phyloP scores from a whole-genome alignment of 352 stramenopile species.

The Sclerospora graminicola region DNA sequence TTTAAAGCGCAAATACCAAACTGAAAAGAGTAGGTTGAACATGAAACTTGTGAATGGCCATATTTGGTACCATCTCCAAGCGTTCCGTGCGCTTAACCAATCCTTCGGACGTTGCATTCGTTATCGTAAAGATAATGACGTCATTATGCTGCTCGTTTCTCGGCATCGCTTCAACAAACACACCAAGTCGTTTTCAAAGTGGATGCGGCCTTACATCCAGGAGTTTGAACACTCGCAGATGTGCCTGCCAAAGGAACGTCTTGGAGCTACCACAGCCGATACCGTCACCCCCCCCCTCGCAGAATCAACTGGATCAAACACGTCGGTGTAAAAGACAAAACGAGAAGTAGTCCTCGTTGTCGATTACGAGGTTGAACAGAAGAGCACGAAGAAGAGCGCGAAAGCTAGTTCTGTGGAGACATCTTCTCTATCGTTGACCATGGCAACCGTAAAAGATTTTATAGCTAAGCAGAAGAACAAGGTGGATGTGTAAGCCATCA shows the following conservation, averaged over 20 bases:
- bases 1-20: slow-evolving; percentile 76
- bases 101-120: slow-evolving; percentile 97
- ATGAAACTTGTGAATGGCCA: slow-evolving; percentile 53
- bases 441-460: slow-evolving; percentile 23
- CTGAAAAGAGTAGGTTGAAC: slow-evolving; percentile 55
- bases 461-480: slow-evolving; percentile 19
- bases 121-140: slow-evolving; percentile 94
- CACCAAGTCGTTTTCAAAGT: too few species aligned
- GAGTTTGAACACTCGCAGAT: slow-evolving; percentile 61
- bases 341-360: slow-evolving; percentile 13
- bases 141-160: slow-evolving; percentile 94
- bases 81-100: slow-evolving; percentile 98
- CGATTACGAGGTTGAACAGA: slow-evolving; percentile 20
- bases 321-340: slow-evolving; percentile 8
- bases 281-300: slow-evolving; percentile 1
- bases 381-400: slow-evolving; percentile 7
- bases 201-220: slow-evolving; percentile 63
- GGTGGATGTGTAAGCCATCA: slow-evolving; percentile 3
- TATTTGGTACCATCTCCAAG: slow-evolving; percentile 96
- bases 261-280: slow-evolving; percentile 29
- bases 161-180: slow-evolving; percentile 55
- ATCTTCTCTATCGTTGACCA: slow-evolving; percentile 12
- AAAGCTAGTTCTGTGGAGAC: slow-evolving; percentile 6
- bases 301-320: slow-evolving; percentile 3
- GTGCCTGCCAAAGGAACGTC: slow-evolving; percentile 49